Conservation (phyloP, 495 filamentous ascomycete genomes). For the Oidiodendron maius region DNA sequence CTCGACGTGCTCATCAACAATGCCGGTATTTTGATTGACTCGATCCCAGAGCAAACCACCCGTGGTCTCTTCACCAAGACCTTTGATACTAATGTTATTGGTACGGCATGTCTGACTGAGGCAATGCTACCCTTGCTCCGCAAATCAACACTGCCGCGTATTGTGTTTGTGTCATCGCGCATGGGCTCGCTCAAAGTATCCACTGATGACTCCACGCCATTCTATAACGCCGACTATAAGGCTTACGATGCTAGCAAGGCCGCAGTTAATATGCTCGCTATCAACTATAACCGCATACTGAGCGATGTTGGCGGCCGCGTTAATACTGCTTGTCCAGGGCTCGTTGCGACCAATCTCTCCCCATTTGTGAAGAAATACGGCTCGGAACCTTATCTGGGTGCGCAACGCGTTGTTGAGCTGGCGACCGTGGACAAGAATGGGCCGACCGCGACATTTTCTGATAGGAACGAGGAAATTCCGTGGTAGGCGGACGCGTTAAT, state of each 20-base stretch:
- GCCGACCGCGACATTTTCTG: background rate
- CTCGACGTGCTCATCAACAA: conserved; percentile 60
- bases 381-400: background rate
- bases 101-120: conserved; percentile 40
- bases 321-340: conserved; percentile 9
- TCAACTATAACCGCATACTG: conserved; percentile 9
- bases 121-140: conserved; percentile 39
- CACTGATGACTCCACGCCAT: conserved; percentile 1
- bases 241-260: conserved; percentile 18
- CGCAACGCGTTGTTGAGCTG: background rate
- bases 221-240: conserved; percentile 1
- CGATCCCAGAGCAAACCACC: conserved; percentile 31
- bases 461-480: background rate
- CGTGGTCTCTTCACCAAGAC: conserved; percentile 43
- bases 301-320: conserved; percentile 8
- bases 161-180: conserved; percentile 32
- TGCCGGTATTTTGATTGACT: conserved; percentile 20
- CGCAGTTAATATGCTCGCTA: conserved; percentile 18
- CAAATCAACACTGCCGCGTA: conserved; percentile 22
- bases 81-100: conserved; percentile 50
- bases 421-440: background rate
- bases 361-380: too few species aligned
- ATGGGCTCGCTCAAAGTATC: conserved; percentile 29
- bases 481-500: too few species aligned
- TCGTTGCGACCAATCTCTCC: background rate